A percentile compares a stretch with the other conserved stretches of the same genome.
phyloP scores from a whole-genome alignment of 768 basidiomycete species.

The Termitomyces sp. region DNA sequence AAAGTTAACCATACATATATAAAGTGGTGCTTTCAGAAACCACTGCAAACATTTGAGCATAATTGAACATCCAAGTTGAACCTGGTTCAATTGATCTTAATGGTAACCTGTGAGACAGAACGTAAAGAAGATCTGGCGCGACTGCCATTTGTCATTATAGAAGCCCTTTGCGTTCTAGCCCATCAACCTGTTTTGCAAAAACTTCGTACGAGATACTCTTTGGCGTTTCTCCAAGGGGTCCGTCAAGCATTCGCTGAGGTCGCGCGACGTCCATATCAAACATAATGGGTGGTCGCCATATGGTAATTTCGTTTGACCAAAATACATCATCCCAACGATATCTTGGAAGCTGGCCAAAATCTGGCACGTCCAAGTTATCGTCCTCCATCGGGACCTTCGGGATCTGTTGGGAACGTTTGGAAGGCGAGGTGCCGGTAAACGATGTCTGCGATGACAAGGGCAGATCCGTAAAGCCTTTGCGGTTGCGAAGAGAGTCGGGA shows the following conservation, averaged over 20 bases:
- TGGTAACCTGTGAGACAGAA: not conserved
- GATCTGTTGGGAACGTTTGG: constrained; percentile 12
- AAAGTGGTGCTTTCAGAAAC: not conserved
- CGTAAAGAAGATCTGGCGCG: not conserved
- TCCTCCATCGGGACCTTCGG: constrained; percentile 1
- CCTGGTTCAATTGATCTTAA: not conserved
- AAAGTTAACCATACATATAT: not conserved
- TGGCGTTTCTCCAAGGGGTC: constrained; percentile 5
- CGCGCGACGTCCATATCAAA: constrained; percentile 16
- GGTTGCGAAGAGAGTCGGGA: not conserved
- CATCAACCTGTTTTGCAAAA: constrained; percentile 14
- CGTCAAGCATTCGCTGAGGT: constrained; percentile 10
- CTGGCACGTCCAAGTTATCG: constrained; percentile 11
- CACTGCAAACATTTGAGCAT: not conserved
- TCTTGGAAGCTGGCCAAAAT: constrained; percentile 12
- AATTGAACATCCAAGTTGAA: not conserved
- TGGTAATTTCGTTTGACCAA: constrained; percentile 7
- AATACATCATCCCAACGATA: not conserved
- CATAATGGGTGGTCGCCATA: constrained; percentile 10
- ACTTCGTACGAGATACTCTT: constrained; percentile 16
- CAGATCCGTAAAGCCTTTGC: not conserved
- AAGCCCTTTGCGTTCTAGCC: constrained; percentile 6
- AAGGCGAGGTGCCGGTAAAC: constrained; percentile 6
- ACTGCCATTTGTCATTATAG: not conserved
- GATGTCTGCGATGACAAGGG: constrained; percentile 1